phyloP scores from a whole-genome alignment of 2,329 filamentous ascomycete genomes.

The Pseudopyrenochaeta lycopersici region DNA sequence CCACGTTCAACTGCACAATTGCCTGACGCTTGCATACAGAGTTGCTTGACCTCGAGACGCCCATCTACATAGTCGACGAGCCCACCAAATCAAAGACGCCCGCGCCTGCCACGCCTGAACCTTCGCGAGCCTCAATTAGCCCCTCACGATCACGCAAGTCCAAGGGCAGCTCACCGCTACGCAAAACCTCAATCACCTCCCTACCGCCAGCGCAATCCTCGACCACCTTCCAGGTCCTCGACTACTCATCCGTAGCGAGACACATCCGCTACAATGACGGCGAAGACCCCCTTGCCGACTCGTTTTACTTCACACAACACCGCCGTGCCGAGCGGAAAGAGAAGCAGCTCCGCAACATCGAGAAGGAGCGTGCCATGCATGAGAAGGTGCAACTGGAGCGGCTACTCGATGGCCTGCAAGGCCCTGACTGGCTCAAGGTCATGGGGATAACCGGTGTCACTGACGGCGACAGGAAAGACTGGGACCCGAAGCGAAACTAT shows the following conservation, averaged over 20 bases:
- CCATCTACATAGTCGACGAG: slow-evolving; percentile 74
- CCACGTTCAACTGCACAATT: slow-evolving; percentile 6
- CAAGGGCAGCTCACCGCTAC: slow-evolving; percentile 25
- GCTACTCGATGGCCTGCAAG: slow-evolving; percentile 81
- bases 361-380: slow-evolving; percentile 71
- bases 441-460: slow-evolving; percentile 90
- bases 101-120: slow-evolving; percentile 22
- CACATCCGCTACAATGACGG: slow-evolving; percentile 42
- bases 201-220: slow-evolving; percentile 35
- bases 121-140: slow-evolving; percentile 31
- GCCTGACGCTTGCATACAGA: slow-evolving; percentile 61
- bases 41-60: slow-evolving; percentile 75
- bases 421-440: slow-evolving; percentile 90
- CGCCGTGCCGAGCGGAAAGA: slow-evolving; percentile 70
- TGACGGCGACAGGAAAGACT: slow-evolving; percentile 84
- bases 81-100: slow-evolving; percentile 44
- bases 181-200: slow-evolving; percentile 19
- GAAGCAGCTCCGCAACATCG: slow-evolving; percentile 73
- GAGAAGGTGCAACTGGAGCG: slow-evolving; percentile 72
- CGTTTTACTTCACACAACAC: slow-evolving; percentile 66
- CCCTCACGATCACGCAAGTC: slow-evolving; percentile 38
- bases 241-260: slow-evolving; percentile 52
- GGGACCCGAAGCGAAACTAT: slow-evolving; percentile 83
- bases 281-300: slow-evolving; percentile 65
- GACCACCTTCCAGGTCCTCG: slow-evolving; percentile 49